These are phyloP conservation scores for Ogataea methylovora DNA, from an alignment of 805 yeast species.

Conservation along the genomic window DNA sequence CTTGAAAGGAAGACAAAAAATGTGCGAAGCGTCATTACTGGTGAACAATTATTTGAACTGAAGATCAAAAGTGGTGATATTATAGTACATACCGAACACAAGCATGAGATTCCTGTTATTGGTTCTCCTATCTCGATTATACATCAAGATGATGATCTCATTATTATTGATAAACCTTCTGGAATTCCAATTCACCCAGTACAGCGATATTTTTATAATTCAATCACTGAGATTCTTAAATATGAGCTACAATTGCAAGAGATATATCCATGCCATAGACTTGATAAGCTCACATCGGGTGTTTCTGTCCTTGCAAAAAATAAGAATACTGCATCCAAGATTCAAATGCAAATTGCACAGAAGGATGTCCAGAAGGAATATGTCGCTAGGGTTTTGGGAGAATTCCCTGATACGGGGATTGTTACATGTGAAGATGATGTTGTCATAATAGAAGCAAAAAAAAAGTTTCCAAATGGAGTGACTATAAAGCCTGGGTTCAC, in stretches of 20 bases:
- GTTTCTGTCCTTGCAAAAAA: conserved; percentile 36
- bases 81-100: conserved; percentile 18
- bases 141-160: conserved; percentile 26
- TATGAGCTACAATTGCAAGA: conserved; percentile 6
- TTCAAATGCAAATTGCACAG: conserved; percentile 27
- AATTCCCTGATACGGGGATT: conserved; percentile 26
- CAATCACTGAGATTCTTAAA: conserved; percentile 34
- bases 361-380: conserved; percentile 31
- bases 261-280: conserved; percentile 34
- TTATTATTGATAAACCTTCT: conserved; percentile 43
- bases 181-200: conserved; percentile 52
- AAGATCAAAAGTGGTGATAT: conserved; percentile 20
- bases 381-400: conserved; percentile 35
- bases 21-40: conserved; percentile 24
- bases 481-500: conserved; percentile 15
- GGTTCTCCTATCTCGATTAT: conserved; percentile 7
- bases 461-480: conserved; percentile 17
- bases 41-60: conserved; percentile 15
- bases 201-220: conserved; percentile 34
- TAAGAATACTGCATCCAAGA: conserved; percentile 22
- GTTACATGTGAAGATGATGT: conserved; percentile 31
- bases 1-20: conserved; percentile 12
- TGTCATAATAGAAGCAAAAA: conserved; percentile 22
- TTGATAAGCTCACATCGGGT: conserved; percentile 48
- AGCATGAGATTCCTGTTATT: conserved; percentile 15